Evolutionary conservation across 164 flowering plant species (phyloP).

Genomic region (Magnolia kwangsiensis): DNA sequence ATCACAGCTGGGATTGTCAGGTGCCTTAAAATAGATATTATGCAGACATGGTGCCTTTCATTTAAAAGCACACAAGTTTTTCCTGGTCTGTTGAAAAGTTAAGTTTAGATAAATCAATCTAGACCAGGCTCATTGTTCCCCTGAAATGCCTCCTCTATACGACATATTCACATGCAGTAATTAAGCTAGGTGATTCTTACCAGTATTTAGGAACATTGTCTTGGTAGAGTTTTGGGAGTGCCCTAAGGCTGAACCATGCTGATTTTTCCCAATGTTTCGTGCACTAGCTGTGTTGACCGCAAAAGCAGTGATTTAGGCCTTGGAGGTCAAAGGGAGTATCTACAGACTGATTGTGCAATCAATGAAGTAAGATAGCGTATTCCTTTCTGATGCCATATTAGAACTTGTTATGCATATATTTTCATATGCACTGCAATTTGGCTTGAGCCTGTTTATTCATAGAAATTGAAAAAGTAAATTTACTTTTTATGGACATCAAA

Average conservation of each 20-base stretch:
- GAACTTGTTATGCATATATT: neutral
- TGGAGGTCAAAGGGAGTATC: slow-evolving; percentile 85
- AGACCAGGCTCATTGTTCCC: neutral
- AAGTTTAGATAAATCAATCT: neutral
- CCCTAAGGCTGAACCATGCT: neutral
- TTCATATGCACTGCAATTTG: neutral
- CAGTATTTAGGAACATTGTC: no score
- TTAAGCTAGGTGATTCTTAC: no score
- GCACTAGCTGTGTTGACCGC: slow-evolving; percentile 83
- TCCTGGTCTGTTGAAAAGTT: neutral
- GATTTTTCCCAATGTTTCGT: neutral
- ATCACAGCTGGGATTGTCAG: slow-evolving; percentile 95
- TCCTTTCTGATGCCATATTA: neutral
- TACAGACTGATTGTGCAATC: slow-evolving; percentile 93
- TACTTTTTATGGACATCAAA: no score
- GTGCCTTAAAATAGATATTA: slow-evolving; percentile 23
- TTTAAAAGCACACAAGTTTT: neutral
- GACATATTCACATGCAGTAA: no score
- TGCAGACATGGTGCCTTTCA: neutral
- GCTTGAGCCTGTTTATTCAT: neutral
- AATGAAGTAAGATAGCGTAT: slow-evolving; percentile 51
- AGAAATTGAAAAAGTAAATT: neutral
- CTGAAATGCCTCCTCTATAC: neutral
- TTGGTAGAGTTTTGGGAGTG: neutral
- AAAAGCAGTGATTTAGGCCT: slow-evolving; percentile 95